Evolutionary conservation across 106 monocot species (phyloP).

Genomic region (Acanthochlamys bracteata): DNA sequence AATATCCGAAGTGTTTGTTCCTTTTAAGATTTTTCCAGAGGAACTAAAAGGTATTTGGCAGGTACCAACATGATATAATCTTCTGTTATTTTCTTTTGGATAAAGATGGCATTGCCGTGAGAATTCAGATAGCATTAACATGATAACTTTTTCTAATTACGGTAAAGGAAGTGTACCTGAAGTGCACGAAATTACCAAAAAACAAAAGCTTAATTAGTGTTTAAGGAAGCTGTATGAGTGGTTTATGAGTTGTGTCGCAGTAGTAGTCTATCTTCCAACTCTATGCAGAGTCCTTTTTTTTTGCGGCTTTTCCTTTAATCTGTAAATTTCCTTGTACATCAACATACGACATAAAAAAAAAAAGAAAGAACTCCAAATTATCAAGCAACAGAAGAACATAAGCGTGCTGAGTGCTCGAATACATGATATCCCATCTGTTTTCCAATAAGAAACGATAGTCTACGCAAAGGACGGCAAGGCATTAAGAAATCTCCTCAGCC

Average conservation of each 20-base stretch:
- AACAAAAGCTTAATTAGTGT: not conserved
- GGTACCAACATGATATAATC: not conserved
- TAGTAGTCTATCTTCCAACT: not conserved
- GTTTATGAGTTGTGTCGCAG: not conserved
- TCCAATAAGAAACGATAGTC: too few relatives aligned
- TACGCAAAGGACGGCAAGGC: too few relatives aligned
- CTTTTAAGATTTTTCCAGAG: not conserved
- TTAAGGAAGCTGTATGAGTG: not conserved
- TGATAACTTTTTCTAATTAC: not conserved
- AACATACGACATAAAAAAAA: too few relatives aligned
- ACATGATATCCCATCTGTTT: too few relatives aligned
- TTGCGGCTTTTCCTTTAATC: too few relatives aligned
- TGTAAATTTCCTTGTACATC: too few relatives aligned
- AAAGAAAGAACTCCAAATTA: too few relatives aligned
- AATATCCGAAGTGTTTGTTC: not conserved
- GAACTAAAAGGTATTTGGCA: not conserved
- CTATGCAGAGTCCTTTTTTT: too few relatives aligned
- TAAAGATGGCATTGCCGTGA: not conserved
- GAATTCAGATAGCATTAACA: not conserved
- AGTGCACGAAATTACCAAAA: not conserved
- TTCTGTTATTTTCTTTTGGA: not conserved
- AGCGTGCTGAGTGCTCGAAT: too few relatives aligned
- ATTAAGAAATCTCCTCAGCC: too few relatives aligned
- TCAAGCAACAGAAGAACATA: too few relatives aligned
- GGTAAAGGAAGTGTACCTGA: not conserved